phyloP scores from a whole-genome alignment of 257 asterid genomes.

The Penstemon barbatus region DNA sequence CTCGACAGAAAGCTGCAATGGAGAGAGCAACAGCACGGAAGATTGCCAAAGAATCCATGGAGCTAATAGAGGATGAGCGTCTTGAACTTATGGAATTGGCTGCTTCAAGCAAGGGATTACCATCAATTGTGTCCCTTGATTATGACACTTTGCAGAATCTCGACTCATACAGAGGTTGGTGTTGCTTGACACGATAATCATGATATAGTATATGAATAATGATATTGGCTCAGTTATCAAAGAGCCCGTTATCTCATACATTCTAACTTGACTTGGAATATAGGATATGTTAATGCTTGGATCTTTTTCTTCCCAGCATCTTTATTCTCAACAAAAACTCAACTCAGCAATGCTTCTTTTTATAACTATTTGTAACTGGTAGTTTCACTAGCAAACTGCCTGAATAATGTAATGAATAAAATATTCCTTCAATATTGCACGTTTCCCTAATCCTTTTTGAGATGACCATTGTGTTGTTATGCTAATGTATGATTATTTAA shows the following conservation, averaged over 20 bases:
- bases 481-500: too few relatives aligned
- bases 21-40: constrained; percentile 92
- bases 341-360: too few relatives aligned
- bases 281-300: too few relatives aligned
- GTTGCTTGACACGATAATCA: constrained; percentile 22
- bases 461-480: too few relatives aligned
- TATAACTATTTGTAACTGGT: too few relatives aligned
- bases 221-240: constrained; percentile 7
- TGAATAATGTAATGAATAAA: too few relatives aligned
- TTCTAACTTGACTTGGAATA: too few relatives aligned
- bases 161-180: constrained; percentile 78
- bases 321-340: too few relatives aligned
- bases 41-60: constrained; percentile 94
- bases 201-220: constrained; percentile 13
- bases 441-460: too few relatives aligned
- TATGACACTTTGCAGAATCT: constrained; percentile 86
- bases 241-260: neutral
- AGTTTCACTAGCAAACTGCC: too few relatives aligned
- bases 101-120: constrained; percentile 80
- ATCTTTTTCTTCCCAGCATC: too few relatives aligned
- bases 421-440: too few relatives aligned
- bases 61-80: constrained; percentile 97
- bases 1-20: constrained; percentile 80
- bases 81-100: constrained; percentile 97
- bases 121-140: constrained; percentile 85